Conservation (phyloP, 139 green algal species). For the Chlamydomonas sp. region DNA sequence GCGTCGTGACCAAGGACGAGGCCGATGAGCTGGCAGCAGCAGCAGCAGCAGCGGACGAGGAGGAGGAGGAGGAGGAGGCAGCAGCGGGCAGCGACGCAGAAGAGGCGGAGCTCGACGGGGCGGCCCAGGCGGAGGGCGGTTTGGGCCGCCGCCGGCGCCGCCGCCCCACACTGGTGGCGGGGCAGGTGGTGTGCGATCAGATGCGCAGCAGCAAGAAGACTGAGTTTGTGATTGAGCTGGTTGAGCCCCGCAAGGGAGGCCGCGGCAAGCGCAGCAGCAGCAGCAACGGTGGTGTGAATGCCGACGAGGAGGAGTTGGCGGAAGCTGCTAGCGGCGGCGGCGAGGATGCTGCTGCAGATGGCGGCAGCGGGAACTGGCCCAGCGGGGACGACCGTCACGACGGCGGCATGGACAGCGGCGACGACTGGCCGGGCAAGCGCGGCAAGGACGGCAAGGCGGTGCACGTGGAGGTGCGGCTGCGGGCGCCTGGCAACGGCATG, state of each 20-base stretch:
- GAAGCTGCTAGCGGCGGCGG: not conserved
- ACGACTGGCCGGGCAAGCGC: not conserved
- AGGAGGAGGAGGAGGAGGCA: too few species aligned
- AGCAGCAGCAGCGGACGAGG: too few species aligned
- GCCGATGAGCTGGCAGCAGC: too few species aligned
- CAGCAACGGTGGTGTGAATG: not conserved
- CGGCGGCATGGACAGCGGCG: not conserved
- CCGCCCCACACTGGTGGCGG: not conserved
- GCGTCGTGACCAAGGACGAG: too few species aligned
- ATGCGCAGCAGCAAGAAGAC: not conserved
- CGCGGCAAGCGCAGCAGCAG: not conserved
- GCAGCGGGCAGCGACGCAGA: too few species aligned
- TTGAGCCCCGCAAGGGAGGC: not conserved
- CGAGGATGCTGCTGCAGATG: not conserved
- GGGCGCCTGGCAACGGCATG: not conserved
- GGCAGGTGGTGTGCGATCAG: slow-evolving; percentile 16
- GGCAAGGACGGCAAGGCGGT: not conserved
- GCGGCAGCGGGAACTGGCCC: slow-evolving; percentile 19
- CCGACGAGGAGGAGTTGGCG: not conserved
- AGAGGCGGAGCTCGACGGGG: not conserved
- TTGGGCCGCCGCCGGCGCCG: not conserved
- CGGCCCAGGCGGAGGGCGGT: not conserved
- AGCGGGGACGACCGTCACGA: not conserved
- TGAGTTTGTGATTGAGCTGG: slow-evolving; percentile 20
- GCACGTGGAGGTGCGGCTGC: slow-evolving; percentile 5